Evolutionary conservation across 75 land plant species (phyloP).

Genomic region (Selaginella tamariscina): DNA sequence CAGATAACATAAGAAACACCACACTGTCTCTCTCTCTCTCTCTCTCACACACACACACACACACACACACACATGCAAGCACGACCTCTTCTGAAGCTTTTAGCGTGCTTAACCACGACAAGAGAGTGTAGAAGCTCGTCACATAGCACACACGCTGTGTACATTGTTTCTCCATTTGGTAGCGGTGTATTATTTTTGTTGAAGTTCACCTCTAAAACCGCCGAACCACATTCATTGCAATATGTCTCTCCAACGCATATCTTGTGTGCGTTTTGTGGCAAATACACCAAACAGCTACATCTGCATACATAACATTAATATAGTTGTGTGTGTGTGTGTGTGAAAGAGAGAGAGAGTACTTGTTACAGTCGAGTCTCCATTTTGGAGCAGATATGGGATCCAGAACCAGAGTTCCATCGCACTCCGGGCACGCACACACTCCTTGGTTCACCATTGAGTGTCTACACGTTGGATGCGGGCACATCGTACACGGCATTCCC

Average conservation of each 20-base stretch:
- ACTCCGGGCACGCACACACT: slow-evolving; percentile 96
- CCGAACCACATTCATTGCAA: slow-evolving; percentile 77
- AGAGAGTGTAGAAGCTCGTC: slow-evolving; percentile 81
- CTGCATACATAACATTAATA: no score
- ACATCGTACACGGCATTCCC: slow-evolving; percentile 93
- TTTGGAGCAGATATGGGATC: slow-evolving; percentile 95
- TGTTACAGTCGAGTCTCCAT: slow-evolving; percentile 91
- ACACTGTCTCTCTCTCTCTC: neutral
- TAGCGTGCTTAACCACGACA: slow-evolving; percentile 85
- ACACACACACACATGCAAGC: no score
- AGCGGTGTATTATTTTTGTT: slow-evolving; percentile 87
- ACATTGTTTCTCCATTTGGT: slow-evolving; percentile 58
- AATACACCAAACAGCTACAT: slow-evolving; percentile 83
- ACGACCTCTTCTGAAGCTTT: no score
- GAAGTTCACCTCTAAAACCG: slow-evolving; percentile 83
- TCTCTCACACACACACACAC: neutral
- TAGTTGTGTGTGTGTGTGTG: no score
- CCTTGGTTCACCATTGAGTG: slow-evolving; percentile 83
- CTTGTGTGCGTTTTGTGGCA: slow-evolving; percentile 74
- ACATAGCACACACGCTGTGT: slow-evolving; percentile 73
- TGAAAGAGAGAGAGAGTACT: no score
- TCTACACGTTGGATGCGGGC: slow-evolving; percentile 88
- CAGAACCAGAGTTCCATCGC: slow-evolving; percentile 74
- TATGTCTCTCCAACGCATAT: slow-evolving; percentile 51
- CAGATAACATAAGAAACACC: no score